Conservation (phyloP, 371 early-diverging fungal genomes). For the Mucor ambiguus region DNA sequence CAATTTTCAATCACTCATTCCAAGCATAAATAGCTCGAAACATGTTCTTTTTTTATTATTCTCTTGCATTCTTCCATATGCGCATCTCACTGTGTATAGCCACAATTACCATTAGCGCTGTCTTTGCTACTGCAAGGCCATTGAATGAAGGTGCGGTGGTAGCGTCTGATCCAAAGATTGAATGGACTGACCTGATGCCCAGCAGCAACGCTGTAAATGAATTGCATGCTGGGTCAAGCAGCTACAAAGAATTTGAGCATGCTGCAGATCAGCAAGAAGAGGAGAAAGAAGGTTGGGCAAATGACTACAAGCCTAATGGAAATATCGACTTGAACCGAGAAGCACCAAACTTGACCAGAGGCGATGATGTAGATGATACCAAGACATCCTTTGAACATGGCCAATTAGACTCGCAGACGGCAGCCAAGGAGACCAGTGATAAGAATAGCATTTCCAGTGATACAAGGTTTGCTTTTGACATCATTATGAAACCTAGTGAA, state of each 20-base stretch:
- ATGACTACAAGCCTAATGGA: too few species aligned
- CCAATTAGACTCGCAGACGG: not conserved
- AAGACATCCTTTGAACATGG: not conserved
- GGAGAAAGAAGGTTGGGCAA: not conserved
- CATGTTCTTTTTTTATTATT: not conserved
- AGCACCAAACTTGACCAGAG: not conserved
- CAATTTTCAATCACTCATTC: not conserved
- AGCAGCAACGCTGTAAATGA: not conserved
- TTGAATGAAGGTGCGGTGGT: not conserved
- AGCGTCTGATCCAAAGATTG: not conserved
- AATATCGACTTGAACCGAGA: not conserved
- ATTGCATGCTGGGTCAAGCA: not conserved
- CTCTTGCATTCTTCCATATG: not conserved
- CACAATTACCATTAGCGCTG: not conserved
- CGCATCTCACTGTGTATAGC: not conserved
- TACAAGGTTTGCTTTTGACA: not conserved
- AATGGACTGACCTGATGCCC: not conserved
- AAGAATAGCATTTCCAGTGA: not conserved
- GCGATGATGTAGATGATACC: not conserved
- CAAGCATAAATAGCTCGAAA: not conserved
- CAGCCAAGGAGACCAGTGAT: not conserved
- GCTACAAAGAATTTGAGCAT: not conserved
- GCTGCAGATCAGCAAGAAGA: not conserved
- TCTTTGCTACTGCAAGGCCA: not conserved
- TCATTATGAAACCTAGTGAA: not conserved